phyloP scores from a whole-genome alignment of 2,329 filamentous ascomycete species.

The Neonectria sp. region DNA sequence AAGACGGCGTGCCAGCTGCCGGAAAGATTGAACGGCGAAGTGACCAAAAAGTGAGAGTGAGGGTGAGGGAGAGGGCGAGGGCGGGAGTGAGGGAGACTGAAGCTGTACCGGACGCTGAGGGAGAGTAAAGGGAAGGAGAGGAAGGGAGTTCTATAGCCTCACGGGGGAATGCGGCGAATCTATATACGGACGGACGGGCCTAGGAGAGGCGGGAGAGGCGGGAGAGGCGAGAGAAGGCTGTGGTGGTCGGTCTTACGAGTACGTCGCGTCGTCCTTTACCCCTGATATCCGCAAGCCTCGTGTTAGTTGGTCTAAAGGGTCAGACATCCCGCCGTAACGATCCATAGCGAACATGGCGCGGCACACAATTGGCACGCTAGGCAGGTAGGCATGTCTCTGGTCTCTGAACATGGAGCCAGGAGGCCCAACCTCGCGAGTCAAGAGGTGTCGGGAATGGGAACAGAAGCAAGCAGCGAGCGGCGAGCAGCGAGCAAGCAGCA shows the following conservation, averaged over 20 bases:
- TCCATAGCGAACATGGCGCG: too few relatives aligned
- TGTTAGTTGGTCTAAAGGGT: not conserved
- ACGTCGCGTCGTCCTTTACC: not conserved
- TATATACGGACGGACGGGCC: slow-evolving; percentile 40
- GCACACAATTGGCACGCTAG: not conserved
- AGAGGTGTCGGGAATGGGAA: not conserved
- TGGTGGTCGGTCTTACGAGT: not conserved
- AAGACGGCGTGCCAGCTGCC: slow-evolving; percentile 49
- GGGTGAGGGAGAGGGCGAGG: slow-evolving; percentile 23
- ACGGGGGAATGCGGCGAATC: slow-evolving; percentile 44
- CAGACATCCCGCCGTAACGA: not conserved
- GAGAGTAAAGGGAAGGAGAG: slow-evolving; percentile 26
- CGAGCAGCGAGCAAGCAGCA: not conserved
- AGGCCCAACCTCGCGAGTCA: slow-evolving; percentile 6
- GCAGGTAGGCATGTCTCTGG: not conserved
- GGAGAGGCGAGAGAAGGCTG: not conserved
- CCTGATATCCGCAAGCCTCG: not conserved
- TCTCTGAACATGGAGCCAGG: not conserved
- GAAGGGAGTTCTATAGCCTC: slow-evolving; percentile 33
- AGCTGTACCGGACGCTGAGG: slow-evolving; percentile 42
- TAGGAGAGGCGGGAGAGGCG: not conserved
- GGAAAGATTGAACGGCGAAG: slow-evolving; percentile 52
- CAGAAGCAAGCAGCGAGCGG: too few relatives aligned
- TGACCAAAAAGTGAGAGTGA: slow-evolving; percentile 30
- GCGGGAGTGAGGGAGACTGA: slow-evolving; percentile 14